phyloP scores from a whole-genome alignment of 495 filamentous ascomycete species.

The Daldinia grandis region DNA sequence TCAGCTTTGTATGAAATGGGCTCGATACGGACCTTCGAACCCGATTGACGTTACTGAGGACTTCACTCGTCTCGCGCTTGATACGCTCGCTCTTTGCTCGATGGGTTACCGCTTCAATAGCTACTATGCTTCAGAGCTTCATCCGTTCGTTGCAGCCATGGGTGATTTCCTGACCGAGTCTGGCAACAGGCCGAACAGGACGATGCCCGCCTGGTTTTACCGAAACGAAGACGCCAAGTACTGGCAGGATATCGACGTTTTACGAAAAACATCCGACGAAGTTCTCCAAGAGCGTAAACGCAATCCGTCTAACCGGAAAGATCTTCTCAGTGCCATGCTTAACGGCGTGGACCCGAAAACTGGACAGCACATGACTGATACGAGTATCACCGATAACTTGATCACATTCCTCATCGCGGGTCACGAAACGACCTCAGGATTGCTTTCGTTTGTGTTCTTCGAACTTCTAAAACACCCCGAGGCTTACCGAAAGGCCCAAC shows the following conservation, averaged over 20 bases:
- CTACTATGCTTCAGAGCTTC: constrained; percentile 71
- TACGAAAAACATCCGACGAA: constrained; percentile 64
- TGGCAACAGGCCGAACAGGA: constrained; percentile 59
- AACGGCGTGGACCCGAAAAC: constrained; percentile 72
- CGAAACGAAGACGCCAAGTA: constrained; percentile 65
- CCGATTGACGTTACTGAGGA: constrained; percentile 71
- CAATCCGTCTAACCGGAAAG: constrained; percentile 67
- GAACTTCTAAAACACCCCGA: constrained; percentile 63
- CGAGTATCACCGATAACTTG: constrained; percentile 74
- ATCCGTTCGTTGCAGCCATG: constrained; percentile 76
- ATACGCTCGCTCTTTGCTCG: constrained; percentile 75
- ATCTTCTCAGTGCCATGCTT: constrained; percentile 76
- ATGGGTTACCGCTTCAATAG: constrained; percentile 82
- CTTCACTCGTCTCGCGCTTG: constrained; percentile 77
- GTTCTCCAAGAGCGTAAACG: constrained; percentile 67
- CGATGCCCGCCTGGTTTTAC: constrained; percentile 62
- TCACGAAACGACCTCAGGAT: constrained; percentile 75
- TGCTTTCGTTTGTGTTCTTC: constrained; percentile 66
- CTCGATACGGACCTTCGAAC: constrained; percentile 64
- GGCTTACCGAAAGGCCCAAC: constrained; percentile 59
- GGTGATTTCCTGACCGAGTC: constrained; percentile 64
- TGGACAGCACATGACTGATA: constrained; percentile 67
- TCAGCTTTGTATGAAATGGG: constrained; percentile 81
- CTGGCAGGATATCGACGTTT: constrained; percentile 62
- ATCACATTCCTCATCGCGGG: constrained; percentile 78